Conservation (phyloP, 73 alveolate genomes). For the Paramecium bursaria region DNA sequence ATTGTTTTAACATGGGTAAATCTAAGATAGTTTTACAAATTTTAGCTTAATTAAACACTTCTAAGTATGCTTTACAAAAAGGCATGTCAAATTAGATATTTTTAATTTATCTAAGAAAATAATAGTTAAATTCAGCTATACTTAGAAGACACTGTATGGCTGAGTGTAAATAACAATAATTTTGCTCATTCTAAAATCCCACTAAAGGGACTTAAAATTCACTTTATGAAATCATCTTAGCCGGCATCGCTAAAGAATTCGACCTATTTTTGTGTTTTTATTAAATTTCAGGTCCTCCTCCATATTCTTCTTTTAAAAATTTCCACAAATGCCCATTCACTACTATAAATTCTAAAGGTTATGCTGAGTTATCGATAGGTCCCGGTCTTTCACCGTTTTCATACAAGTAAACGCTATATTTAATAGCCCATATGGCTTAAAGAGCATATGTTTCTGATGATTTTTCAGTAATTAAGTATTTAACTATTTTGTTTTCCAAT, state of each 20-base stretch:
- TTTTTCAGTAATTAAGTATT: slow-evolving; percentile 1
- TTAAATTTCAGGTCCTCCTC: slow-evolving; percentile 40
- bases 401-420: slow-evolving; percentile 35
- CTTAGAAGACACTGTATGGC: slow-evolving; percentile 39
- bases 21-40: not conserved
- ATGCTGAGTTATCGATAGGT: not conserved
- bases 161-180: slow-evolving; percentile 41
- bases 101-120: not conserved
- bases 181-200: slow-evolving; percentile 29
- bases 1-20: not conserved
- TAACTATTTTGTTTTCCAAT: slow-evolving; percentile 9
- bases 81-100: not conserved
- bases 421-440: not conserved
- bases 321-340: slow-evolving; percentile 39
- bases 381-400: slow-evolving; percentile 59
- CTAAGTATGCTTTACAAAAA: slow-evolving; percentile 13
- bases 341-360: not conserved
- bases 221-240: slow-evolving; percentile 1
- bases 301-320: slow-evolving; percentile 52
- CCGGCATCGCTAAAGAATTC: not conserved
- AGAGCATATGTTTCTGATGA: slow-evolving; percentile 15
- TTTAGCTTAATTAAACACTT: slow-evolving; percentile 3
- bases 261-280: not conserved
- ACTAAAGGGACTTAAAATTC: slow-evolving; percentile 15
- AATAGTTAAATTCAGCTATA: slow-evolving; percentile 7